Base-by-base conservation (phyloP, 2,329 filamentous ascomycete species). In the Passalora sequoiae region DNA sequence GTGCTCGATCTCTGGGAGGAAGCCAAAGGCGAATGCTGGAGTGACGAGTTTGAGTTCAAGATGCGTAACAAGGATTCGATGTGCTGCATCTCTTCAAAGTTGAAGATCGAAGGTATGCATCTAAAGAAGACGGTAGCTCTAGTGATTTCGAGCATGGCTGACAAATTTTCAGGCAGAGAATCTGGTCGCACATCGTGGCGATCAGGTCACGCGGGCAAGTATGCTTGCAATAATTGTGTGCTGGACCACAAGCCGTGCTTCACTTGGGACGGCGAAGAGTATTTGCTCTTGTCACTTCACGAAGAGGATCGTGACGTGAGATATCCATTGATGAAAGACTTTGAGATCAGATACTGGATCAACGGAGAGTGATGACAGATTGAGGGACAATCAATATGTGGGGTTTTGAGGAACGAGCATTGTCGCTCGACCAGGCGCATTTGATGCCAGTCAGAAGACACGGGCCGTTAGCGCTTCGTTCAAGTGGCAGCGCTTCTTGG, bases 271-370 rank as follows among this genome's bases (percentile, higher is more conserved):
- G 47, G 45, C 7, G 53, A 54, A 25, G 55, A 55, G 35, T 58
- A 60, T 19, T 47, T 47, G 44, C 41, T 59, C 17, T 44, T 61
- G 46, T 57, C 59, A 17, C 37, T 61, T 47, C 52, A 58, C 42
- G 44, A 52, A 27, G 38, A 51, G 4, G 57, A 60, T 46, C 41
- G 57, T 6, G 33, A 36, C 24, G 17, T 8, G 10, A 49, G 39
- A 30, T 44, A 13, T 36, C 43, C 35, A 30, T 42, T 56, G 2
- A 39, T 46, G 49, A 43, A 45, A 28, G 54, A 46, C 10, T 46
- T 47, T 27, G 56, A 58, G 46, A 49, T 58, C 29, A 43, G 51
- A 36, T 49, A 49, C 40, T 60, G 57, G 57, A 9, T 60, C 19
- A 56, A 57, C 40, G 44, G 50, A 16, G 44, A 53, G 37, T 50